A percentile compares a stretch with the other conserved stretches of the same genome.
Conservation (phyloP, 2,329 filamentous ascomycete species). For the Fusarium sp. region DNA sequence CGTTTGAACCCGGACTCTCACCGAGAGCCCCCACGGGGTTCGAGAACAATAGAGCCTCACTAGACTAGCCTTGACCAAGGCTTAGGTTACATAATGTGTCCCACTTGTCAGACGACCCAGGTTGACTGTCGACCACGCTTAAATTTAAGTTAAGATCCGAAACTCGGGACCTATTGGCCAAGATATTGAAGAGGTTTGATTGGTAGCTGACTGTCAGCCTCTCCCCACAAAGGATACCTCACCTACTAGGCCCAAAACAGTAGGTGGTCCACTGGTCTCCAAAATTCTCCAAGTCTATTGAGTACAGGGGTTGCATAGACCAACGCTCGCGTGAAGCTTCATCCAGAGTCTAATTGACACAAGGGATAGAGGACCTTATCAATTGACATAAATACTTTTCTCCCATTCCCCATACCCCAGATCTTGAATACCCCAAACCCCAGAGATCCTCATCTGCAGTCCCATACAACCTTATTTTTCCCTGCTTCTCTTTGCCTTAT, state of each 20-base stretch:
- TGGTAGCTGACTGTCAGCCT: conserved; percentile 18
- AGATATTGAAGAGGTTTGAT: not conserved
- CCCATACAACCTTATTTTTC: not conserved
- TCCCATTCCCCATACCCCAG: conserved; percentile 24
- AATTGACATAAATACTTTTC: conserved; percentile 20
- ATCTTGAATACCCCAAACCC: conserved; percentile 7
- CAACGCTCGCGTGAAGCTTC: conserved; percentile 9
- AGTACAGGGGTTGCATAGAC: not conserved
- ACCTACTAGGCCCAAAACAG: not conserved
- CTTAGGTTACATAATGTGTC: not conserved
- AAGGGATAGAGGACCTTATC: not conserved
- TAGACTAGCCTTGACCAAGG: not conserved
- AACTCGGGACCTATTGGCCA: not conserved
- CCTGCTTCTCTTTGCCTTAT: not conserved
- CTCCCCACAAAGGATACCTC: not conserved
- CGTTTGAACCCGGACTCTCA: not conserved
- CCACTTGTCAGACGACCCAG: conserved; percentile 1
- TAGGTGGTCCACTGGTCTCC: conserved; percentile 4
- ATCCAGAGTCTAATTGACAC: not conserved
- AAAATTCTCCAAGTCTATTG: conserved; percentile 7
- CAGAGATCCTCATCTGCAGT: conserved; percentile 15
- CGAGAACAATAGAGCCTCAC: conserved; percentile 3
- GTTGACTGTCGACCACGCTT: conserved; percentile 21
- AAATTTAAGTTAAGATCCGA: conserved; percentile 6
- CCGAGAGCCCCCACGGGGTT: conserved; percentile 11